These are phyloP conservation scores for Penicillium aurantiogriseum DNA, from an alignment of 2,329 filamentous ascomycete genomes.

Conservation along the genomic window DNA sequence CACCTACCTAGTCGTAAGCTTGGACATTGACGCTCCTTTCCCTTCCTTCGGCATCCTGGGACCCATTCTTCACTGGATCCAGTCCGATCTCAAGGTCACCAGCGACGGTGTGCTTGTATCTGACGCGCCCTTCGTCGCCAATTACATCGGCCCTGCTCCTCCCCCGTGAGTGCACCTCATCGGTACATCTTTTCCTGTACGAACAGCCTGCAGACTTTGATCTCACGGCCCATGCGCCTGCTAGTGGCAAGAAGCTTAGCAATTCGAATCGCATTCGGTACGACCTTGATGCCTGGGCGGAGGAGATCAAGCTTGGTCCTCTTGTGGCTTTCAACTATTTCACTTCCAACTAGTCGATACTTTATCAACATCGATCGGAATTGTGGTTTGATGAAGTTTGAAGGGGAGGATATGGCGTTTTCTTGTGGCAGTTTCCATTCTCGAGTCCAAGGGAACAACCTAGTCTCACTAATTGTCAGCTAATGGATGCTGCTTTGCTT, in stretches of 20 bases:
- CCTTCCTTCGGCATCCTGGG: constrained; percentile 27
- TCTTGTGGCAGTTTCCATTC: not conserved
- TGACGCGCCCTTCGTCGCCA: constrained; percentile 26
- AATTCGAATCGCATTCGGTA: constrained; percentile 44
- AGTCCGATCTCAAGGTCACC: constrained; percentile 23
- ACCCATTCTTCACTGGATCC: constrained; percentile 37
- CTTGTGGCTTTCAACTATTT: constrained; percentile 43
- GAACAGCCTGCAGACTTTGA: constrained; percentile 48
- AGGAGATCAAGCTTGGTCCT: constrained; percentile 32
- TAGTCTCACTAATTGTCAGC: not conserved
- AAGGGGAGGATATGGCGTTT: not conserved
- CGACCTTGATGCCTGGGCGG: constrained; percentile 44
- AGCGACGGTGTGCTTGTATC: constrained; percentile 12
- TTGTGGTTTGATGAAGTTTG: not conserved
- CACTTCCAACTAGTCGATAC: constrained; percentile 22
- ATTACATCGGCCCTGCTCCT: constrained; percentile 50
- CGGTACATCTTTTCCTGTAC: constrained; percentile 53
- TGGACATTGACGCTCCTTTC: constrained; percentile 36
- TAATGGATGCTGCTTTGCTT: not conserved
- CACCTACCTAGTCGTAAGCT: constrained; percentile 27
- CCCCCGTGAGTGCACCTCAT: constrained; percentile 49
- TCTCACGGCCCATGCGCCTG: constrained; percentile 32
- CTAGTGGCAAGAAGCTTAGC: constrained; percentile 38
- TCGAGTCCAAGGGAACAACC: not conserved
- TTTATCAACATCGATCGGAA: not conserved